These are phyloP conservation scores for Wickerhamomyces pijperi DNA, from an alignment of 805 yeast species.

Conservation along the genomic window DNA sequence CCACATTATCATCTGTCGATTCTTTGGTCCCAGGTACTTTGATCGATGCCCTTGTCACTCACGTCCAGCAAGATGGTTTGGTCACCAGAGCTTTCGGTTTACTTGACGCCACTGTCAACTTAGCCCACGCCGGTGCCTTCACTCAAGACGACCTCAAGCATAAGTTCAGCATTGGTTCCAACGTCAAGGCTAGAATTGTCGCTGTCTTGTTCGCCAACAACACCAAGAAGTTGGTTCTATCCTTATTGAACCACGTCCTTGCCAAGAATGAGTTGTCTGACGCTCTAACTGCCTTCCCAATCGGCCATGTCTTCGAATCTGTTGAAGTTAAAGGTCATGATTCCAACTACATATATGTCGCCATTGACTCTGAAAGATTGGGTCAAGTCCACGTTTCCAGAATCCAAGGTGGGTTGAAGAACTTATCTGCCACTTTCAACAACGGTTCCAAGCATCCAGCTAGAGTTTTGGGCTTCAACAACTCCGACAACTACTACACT, in stretches of 20 bases:
- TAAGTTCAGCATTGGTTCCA: constrained; percentile 57
- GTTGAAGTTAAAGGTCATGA: constrained; percentile 55
- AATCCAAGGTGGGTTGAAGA: constrained; percentile 34
- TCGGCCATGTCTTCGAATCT: constrained; percentile 55
- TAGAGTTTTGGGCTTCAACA: constrained; percentile 63
- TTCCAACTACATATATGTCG: constrained; percentile 41
- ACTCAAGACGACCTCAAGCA: constrained; percentile 39
- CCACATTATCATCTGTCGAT: constrained; percentile 61
- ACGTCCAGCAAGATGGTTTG: constrained; percentile 50
- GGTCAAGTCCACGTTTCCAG: constrained; percentile 81
- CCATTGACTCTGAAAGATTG: constrained; percentile 39
- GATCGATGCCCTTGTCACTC: constrained; percentile 62
- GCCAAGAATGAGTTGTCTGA: constrained; percentile 8
- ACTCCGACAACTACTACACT: constrained; percentile 52
- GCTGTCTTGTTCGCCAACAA: constrained; percentile 43
- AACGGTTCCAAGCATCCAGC: constrained; percentile 63
- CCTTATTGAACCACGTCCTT: constrained; percentile 47
- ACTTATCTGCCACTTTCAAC: constrained; percentile 34
- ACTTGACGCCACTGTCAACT: constrained; percentile 57
- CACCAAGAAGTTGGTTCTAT: constrained; percentile 51
- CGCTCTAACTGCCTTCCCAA: constrained; percentile 53
- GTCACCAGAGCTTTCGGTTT: constrained; percentile 66
- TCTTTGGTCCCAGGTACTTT: constrained; percentile 78
- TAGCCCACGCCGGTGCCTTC: constrained; percentile 49
- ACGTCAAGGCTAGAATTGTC: constrained; percentile 57